Evolutionary conservation across 2,329 filamentous ascomycete species (phyloP), one percentile per base, ranked within the genome.

Genomic region (Immersiporthe knoxdaviesiana): DNA sequence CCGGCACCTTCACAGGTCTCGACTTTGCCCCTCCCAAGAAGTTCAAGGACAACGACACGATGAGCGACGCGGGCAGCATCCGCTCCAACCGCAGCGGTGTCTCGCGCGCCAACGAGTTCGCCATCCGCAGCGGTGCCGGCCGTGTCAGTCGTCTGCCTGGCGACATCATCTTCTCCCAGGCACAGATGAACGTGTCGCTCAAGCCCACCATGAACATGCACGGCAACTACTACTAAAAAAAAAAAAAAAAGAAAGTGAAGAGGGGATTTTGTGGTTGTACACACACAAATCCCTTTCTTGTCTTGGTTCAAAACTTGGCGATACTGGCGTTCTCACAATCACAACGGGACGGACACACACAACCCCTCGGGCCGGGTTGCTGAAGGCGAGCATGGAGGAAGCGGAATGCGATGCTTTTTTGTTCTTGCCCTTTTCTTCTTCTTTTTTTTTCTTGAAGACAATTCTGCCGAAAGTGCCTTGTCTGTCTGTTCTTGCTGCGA

Each of bases 111-210:
- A 88, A 94, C 76, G 81, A 88, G 65, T 83, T 89, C 71, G 91
- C 92, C 75, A 90, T 97, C 75, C 92, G 94, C 73, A 87, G 83
- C 68, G 94, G 94, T 73, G 94, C 93, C 60, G 95, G 97, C 76
- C 92, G 94, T 72, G 88, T 97, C 73, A 96, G 92, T 77, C 90
- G 92, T 63, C 86, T 97, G 71, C 94, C 94, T 0, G 90, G 89
- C 69, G 93, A 94, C 74, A 87, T 90, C 58, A 92, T 97, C 69
- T 94, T 94, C 73, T 94, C 92, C 3, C 86, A 85, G 75, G 87
- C 91, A 44, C 88, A 93, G 68, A 79, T 95, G 78, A 80, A 82
- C 68, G 80, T 88, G 72, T 82, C 83, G 73, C 81, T 90, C 71
- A 90, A 89, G 80, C 88, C 88, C 58, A 79, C 81, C 65, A 90